Percentiles rank a stretch among this genome's conserved stretches.
Conservation (phyloP, 1,139 yeast species). For the Geotrichum klebahnii region DNA sequence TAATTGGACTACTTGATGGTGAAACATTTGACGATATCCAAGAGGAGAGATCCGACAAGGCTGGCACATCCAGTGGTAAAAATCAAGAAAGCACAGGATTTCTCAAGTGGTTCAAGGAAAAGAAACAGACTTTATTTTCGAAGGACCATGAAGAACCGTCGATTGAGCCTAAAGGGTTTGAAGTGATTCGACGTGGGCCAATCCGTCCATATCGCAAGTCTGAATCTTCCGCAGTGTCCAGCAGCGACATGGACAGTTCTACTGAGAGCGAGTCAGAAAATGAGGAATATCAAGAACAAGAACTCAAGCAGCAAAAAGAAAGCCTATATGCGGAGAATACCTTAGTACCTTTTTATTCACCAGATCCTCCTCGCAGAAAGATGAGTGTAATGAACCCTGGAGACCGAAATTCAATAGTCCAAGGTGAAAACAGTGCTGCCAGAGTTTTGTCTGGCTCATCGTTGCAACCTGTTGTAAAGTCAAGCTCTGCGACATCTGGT, state of each 20-base stretch:
- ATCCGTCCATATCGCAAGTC: constrained; percentile 23
- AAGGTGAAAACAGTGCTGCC: too few species aligned
- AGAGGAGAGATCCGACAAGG: background rate
- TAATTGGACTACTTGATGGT: constrained; percentile 19
- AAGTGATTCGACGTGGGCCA: constrained; percentile 32
- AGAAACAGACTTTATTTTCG: background rate
- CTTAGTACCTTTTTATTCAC: too few species aligned
- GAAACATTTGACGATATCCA: background rate
- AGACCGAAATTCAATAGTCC: background rate
- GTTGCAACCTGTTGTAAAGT: too few species aligned
- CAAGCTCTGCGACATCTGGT: too few species aligned
- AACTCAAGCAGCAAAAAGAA: too few species aligned
- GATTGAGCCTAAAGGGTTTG: constrained; percentile 26
- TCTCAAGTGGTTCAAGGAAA: constrained; percentile 1
- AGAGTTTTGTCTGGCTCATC: too few species aligned
- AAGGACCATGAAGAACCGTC: constrained; percentile 1
- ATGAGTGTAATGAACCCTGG: background rate
- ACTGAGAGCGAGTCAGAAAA: constrained; percentile 6
- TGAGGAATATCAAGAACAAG: too few species aligned
- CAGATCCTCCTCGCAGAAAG: background rate
- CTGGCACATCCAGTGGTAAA: background rate
- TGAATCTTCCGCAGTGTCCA: constrained; percentile 1
- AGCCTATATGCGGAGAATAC: background rate
- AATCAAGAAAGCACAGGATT: background rate
- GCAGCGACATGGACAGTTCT: constrained; percentile 5